Conservation (phyloP, 768 basidiomycete genomes). For the Pisolithus tinctorius region DNA sequence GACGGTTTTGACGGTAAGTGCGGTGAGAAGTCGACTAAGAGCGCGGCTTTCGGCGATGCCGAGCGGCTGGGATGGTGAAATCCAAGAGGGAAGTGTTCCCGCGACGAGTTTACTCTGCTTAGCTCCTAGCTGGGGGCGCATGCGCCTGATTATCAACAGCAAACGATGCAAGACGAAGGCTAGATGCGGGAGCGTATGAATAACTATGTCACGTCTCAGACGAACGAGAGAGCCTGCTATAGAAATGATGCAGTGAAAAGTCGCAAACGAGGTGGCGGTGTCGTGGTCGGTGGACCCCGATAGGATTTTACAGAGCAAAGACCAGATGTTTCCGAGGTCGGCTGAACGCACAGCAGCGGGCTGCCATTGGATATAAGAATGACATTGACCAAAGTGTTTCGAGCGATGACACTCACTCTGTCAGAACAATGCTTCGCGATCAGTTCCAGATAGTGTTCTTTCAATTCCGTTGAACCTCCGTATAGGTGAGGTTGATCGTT, state of each 20-base stretch:
- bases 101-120: conserved; percentile 62
- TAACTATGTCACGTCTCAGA: conserved; percentile 71
- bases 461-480: conserved; percentile 31
- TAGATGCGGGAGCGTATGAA: conserved; percentile 67
- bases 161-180: conserved; percentile 55
- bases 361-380: conserved; percentile 30
- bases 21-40: conserved; percentile 64
- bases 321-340: conserved; percentile 59
- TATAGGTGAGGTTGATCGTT: conserved; percentile 33
- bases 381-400: not conserved
- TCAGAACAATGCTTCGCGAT: conserved; percentile 50
- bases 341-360: conserved; percentile 52
- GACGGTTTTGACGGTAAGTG: conserved; percentile 61
- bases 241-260: conserved; percentile 54
- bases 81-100: conserved; percentile 61
- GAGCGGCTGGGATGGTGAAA: conserved; percentile 47
- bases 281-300: conserved; percentile 50
- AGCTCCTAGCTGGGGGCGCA: conserved; percentile 65
- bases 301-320: conserved; percentile 48
- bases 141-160: conserved; percentile 45
- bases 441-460: conserved; percentile 46
- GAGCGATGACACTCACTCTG: conserved; percentile 37
- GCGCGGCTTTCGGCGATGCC: conserved; percentile 53
- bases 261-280: conserved; percentile 34
- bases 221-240: conserved; percentile 62